Percentiles rank a stretch among this genome's conserved stretches.
Evolutionary conservation across 2,329 filamentous ascomycete genomes (phyloP).

Genomic region (Ceratocystis variospora): DNA sequence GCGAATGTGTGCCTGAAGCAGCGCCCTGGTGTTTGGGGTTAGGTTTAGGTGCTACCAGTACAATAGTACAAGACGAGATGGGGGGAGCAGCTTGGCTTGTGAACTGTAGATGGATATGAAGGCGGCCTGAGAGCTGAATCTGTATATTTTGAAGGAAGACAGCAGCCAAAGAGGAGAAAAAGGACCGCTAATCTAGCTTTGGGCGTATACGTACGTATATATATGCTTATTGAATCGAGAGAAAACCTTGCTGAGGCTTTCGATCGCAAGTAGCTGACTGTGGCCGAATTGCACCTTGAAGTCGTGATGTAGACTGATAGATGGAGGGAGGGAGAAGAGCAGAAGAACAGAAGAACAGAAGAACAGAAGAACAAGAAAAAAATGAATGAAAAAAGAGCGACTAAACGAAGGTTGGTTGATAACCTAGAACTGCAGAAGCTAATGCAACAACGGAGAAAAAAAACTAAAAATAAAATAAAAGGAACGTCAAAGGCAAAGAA

Average conservation of each 20-base stretch:
- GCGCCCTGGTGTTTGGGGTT: not conserved
- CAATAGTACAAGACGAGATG: not conserved
- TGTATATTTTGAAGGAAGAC: not conserved
- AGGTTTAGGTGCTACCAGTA: not conserved
- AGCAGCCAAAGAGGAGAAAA: not conserved
- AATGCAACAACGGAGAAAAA: not conserved
- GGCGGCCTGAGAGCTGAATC: slow-evolving; percentile 1
- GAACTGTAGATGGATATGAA: not conserved
- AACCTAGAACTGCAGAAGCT: not conserved
- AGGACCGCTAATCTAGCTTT: not conserved
- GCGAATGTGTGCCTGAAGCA: not conserved
- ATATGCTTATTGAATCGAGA: not conserved
- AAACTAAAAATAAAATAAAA: slow-evolving; percentile 6
- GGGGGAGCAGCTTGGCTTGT: not conserved
- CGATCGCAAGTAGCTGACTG: not conserved
- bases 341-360: not conserved
- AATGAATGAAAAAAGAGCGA: not conserved
- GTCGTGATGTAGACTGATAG: not conserved
- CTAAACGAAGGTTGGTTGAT: not conserved
- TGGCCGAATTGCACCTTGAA: not conserved
- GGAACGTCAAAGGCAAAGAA: not conserved
- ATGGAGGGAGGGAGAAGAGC: not conserved
- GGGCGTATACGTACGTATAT: too few relatives aligned
- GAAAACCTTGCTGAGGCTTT: not conserved
- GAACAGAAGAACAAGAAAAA: not conserved